phyloP scores from a whole-genome alignment of 371 early-diverging fungal genomes.

The Mortierella sp. region DNA sequence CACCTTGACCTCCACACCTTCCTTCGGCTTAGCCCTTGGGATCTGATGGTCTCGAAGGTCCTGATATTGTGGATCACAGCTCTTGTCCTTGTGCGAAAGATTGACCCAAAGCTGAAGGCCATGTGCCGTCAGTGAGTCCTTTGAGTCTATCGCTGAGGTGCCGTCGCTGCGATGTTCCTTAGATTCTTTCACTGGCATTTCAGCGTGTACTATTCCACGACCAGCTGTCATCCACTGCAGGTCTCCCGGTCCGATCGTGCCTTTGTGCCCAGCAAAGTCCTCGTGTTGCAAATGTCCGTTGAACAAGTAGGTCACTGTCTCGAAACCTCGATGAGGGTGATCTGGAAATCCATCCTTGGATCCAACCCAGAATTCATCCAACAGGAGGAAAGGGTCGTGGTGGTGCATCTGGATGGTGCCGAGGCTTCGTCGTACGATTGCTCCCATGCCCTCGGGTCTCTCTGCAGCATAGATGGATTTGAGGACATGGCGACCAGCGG shows the following conservation, averaged over 20 bases:
- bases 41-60: conserved; percentile 70
- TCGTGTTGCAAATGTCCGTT: conserved; percentile 81
- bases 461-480: conserved; percentile 41
- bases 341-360: conserved; percentile 66
- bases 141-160: conserved; percentile 1
- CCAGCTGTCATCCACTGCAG: conserved; percentile 87
- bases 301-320: conserved; percentile 84
- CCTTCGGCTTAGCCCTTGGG: conserved; percentile 57
- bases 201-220: conserved; percentile 83
- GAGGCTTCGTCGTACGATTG: conserved; percentile 74
- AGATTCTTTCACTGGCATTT: conserved; percentile 75
- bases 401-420: conserved; percentile 65
- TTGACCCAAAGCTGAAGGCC: conserved; percentile 92
- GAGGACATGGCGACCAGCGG: conserved; percentile 23
- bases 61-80: conserved; percentile 82
- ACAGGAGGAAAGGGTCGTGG: conserved; percentile 87
- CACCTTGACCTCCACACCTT: conserved; percentile 76
- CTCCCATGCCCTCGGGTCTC: conserved; percentile 33
- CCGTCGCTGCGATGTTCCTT: conserved; percentile 36
- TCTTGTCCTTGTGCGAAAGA: conserved; percentile 82
- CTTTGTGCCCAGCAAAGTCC: conserved; percentile 85
- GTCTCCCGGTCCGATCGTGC: conserved; percentile 78
- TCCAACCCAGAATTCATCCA: conserved; percentile 79
- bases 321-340: conserved; percentile 81
- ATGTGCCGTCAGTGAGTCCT: conserved; percentile 45